A percentile compares a stretch with the other conserved stretches of the same genome.
Conservation (phyloP, 2,329 filamentous ascomycete genomes). For the Corniculantispora saksenae region DNA sequence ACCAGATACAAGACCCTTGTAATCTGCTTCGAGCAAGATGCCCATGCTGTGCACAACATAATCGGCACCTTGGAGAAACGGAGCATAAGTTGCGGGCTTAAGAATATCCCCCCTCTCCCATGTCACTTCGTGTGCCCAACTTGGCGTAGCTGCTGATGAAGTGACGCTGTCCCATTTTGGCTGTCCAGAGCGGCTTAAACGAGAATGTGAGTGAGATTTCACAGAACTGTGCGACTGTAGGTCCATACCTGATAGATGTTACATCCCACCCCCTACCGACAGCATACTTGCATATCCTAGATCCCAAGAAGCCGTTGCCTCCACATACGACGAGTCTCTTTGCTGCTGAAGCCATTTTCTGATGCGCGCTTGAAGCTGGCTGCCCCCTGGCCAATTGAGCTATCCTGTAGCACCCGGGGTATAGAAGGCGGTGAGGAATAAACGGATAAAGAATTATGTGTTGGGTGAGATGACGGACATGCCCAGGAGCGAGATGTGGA, state of each 20-base stretch:
- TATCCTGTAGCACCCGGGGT: slow-evolving; percentile 16
- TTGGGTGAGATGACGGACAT: background rate
- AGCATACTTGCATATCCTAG: slow-evolving; percentile 87
- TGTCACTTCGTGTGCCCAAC: slow-evolving; percentile 79
- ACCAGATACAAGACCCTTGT: slow-evolving; percentile 87
- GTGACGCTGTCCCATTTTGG: slow-evolving; percentile 82
- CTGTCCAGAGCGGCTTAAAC: slow-evolving; percentile 77
- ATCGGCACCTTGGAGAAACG: slow-evolving; percentile 73
- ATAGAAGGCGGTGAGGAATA: no score
- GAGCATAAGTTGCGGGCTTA: slow-evolving; percentile 74
- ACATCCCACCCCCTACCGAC: slow-evolving; percentile 87
- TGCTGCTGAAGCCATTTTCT: slow-evolving; percentile 52
- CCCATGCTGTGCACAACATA: slow-evolving; percentile 95
- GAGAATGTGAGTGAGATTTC: background rate
- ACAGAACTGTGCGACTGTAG: background rate
- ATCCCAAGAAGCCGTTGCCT: slow-evolving; percentile 88
- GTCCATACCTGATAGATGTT: slow-evolving; percentile 78
- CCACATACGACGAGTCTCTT: slow-evolving; percentile 90
- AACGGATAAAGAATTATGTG: background rate
- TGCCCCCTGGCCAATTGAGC: slow-evolving; percentile 20
- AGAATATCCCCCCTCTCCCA: slow-evolving; percentile 92
- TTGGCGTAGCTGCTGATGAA: slow-evolving; percentile 67
- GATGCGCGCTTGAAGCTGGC: slow-evolving; percentile 11
- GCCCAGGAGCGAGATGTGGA: background rate
- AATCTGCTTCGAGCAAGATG: slow-evolving; percentile 94